A percentile compares a stretch with the other conserved stretches of the same genome.
phyloP scores from a whole-genome alignment of 495 filamentous ascomycete genomes.

The Annulohypoxylon maeteangense region DNA sequence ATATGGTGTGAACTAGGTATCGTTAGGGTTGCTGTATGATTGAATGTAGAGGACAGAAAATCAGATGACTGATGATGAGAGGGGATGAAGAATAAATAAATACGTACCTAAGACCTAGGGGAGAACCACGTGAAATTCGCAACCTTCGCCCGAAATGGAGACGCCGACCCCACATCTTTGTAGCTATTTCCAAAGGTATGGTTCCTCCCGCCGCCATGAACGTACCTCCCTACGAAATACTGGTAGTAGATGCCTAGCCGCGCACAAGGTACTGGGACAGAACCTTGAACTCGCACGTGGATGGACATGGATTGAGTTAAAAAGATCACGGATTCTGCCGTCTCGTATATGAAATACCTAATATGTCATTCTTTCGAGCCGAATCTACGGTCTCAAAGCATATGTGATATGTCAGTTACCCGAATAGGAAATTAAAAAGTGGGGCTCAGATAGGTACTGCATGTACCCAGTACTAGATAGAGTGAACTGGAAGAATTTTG shows the following conservation, averaged over 20 bases:
- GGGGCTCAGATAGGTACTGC: neutral
- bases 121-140: slow-evolving; percentile 27
- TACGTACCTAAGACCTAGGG: neutral
- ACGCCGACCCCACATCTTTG: slow-evolving; percentile 27
- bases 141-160: slow-evolving; percentile 32
- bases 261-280: too few relatives aligned
- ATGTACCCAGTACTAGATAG: too few relatives aligned
- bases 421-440: slow-evolving; percentile 19
- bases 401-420: slow-evolving; percentile 1
- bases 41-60: neutral
- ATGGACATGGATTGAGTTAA: neutral
- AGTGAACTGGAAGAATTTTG: neutral
- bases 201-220: slow-evolving; percentile 17
- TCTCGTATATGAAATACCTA: too few relatives aligned
- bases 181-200: slow-evolving; percentile 1
- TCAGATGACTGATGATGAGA: neutral
- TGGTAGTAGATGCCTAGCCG: too few relatives aligned
- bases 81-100: neutral
- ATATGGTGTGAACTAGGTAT: too few relatives aligned
- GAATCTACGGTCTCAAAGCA: too few relatives aligned
- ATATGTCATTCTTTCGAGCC: too few relatives aligned
- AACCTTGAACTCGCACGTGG: slow-evolving; percentile 16
- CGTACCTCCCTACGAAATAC: slow-evolving; percentile 29
- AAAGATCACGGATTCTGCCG: too few relatives aligned
- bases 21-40: neutral